Evolutionary conservation across 768 basidiomycete species (phyloP).

Genomic region (Wakefieldia striispora): DNA sequence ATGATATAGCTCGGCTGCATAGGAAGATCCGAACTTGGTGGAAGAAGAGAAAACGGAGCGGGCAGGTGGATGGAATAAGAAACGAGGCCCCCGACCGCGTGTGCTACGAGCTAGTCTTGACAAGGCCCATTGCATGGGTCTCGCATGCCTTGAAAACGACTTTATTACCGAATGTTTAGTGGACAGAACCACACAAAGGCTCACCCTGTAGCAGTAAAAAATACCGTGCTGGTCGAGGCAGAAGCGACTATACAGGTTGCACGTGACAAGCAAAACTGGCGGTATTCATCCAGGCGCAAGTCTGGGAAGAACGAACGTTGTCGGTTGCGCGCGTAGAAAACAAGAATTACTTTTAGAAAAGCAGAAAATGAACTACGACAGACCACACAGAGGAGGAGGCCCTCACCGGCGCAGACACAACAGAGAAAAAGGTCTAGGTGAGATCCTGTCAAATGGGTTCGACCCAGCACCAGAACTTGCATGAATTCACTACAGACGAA

Average conservation of each 20-base stretch:
- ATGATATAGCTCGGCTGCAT: no score
- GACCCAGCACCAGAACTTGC: neutral
- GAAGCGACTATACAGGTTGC: neutral
- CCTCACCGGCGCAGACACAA: slow-evolving; percentile 46
- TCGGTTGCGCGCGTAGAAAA: neutral
- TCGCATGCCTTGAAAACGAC: slow-evolving; percentile 28
- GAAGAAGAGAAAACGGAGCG: neutral
- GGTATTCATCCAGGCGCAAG: neutral
- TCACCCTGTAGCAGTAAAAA: slow-evolving; percentile 14
- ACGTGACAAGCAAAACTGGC: slow-evolving; percentile 24
- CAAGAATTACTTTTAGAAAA: neutral
- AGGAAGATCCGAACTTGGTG: neutral
- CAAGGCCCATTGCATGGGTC: slow-evolving; percentile 65
- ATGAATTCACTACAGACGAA: slow-evolving; percentile 48
- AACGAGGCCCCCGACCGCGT: neutral
- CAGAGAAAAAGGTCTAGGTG: slow-evolving; percentile 44
- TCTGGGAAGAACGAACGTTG: no score
- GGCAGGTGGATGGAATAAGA: neutral
- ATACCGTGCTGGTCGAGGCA: no score
- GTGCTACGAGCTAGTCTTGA: slow-evolving; percentile 47
- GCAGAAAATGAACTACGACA: slow-evolving; percentile 55
- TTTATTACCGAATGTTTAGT: neutral
- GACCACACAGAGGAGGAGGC: slow-evolving; percentile 45
- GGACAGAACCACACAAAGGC: neutral
- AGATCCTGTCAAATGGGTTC: slow-evolving; percentile 22